Conservation (phyloP, 768 basidiomycete genomes). For the Kwoniella shandongensis region DNA sequence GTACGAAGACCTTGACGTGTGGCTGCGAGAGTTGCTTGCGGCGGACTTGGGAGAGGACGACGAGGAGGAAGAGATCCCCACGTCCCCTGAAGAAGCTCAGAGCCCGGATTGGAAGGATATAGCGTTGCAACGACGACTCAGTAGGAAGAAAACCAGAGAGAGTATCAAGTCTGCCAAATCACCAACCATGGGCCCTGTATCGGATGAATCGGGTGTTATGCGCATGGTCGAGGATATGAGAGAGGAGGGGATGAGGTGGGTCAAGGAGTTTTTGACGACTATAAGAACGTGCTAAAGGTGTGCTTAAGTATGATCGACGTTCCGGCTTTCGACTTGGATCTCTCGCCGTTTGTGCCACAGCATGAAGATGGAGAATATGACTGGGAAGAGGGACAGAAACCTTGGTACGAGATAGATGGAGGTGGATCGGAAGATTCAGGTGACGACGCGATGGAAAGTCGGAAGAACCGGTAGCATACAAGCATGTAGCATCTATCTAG, state of each 20-base stretch:
- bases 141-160: conserved; percentile 12
- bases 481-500: no score
- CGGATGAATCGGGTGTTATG: conserved; percentile 20
- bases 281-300: background rate
- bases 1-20: conserved; percentile 38
- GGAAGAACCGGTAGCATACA: conserved; percentile 9
- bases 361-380: conserved; percentile 3
- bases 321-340: background rate
- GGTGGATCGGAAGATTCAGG: background rate
- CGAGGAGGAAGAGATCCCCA: conserved; percentile 10
- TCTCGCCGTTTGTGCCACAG: background rate
- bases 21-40: conserved; percentile 34
- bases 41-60: conserved; percentile 18
- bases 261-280: no score
- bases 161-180: conserved; percentile 22
- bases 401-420: conserved; percentile 11
- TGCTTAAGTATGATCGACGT: conserved; percentile 1
- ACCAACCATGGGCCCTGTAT: conserved; percentile 27
- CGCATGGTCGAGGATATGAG: conserved; percentile 33
- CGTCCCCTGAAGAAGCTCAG: background rate
- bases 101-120: conserved; percentile 7
- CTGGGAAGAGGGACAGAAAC: conserved; percentile 3
- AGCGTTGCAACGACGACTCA: conserved; percentile 3
- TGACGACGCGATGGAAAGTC: background rate
- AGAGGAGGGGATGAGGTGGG: conserved; percentile 32